These are phyloP conservation scores for Boehmeria nivea DNA, from an alignment of 306 rosid genomes.

Conservation along the genomic window DNA sequence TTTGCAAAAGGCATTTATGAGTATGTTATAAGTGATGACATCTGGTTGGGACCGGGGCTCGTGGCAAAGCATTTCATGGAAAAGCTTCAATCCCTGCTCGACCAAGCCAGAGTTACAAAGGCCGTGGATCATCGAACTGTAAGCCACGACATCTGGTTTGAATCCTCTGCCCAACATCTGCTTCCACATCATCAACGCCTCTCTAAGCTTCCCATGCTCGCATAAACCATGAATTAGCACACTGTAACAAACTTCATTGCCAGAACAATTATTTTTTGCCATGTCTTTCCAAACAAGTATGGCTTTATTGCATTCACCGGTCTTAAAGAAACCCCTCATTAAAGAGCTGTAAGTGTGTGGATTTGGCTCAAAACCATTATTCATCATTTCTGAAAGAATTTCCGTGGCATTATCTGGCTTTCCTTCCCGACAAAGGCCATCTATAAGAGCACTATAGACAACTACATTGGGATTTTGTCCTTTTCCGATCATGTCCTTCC, in stretches of 20 bases:
- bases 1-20: conserved; percentile 61
- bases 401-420: conserved; percentile 60
- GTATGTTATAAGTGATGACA: conserved; percentile 74
- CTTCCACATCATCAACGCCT: conserved; percentile 83
- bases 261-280: conserved; percentile 24
- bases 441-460: conserved; percentile 65
- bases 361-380: conserved; percentile 56
- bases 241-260: conserved; percentile 63
- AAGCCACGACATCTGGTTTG: conserved; percentile 83
- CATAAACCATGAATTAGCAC: conserved; percentile 73
- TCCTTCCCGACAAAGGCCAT: conserved; percentile 84
- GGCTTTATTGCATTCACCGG: conserved; percentile 57
- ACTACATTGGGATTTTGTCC: conserved; percentile 65
- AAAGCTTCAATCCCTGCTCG: conserved; percentile 78
- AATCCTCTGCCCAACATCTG: conserved; percentile 71
- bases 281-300: conserved; percentile 79
- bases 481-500: conserved; percentile 66
- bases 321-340: conserved; percentile 68
- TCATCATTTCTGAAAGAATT: conserved; percentile 58
- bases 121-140: conserved; percentile 90
- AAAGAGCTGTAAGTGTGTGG: conserved; percentile 68
- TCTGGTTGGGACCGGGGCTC: conserved; percentile 61
- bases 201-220: conserved; percentile 60
- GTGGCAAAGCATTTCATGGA: conserved; percentile 74
- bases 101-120: conserved; percentile 63